phyloP scores from a whole-genome alignment of 2,329 filamentous ascomycete species.

The Aspergillus bombycis region DNA sequence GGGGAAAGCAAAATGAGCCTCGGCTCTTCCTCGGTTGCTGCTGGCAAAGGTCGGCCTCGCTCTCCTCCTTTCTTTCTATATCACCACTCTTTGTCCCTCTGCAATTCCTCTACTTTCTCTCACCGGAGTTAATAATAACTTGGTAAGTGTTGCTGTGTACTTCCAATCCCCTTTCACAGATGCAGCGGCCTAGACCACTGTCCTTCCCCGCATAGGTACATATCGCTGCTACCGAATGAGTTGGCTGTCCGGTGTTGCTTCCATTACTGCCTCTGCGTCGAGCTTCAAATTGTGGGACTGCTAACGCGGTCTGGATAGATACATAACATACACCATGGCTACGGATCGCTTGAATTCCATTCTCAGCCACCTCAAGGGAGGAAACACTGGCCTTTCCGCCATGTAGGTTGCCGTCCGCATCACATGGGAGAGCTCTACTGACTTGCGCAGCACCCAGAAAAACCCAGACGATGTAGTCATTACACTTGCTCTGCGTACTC shows the following conservation, averaged over 20 bases:
- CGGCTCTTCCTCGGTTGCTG: conserved; percentile 17
- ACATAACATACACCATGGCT: conserved; percentile 61
- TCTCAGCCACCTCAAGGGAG: conserved; percentile 74
- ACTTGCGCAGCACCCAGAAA: conserved; percentile 73
- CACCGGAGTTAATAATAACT: neutral
- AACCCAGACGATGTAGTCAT: conserved; percentile 97
- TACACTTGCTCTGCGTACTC: conserved; percentile 86
- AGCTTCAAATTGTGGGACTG: neutral
- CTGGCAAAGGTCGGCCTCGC: neutral
- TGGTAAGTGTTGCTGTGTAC: neutral
- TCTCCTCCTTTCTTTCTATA: conserved; percentile 2
- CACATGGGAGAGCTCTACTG: conserved; percentile 10
- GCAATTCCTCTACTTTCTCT: neutral
- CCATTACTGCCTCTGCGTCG: neutral
- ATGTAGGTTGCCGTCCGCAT: conserved; percentile 66
- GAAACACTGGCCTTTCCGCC: conserved; percentile 68
- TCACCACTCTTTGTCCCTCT: conserved; percentile 1
- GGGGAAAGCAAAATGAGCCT: conserved; percentile 13
- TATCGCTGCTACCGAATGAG: neutral
- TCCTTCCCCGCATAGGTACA: conserved; percentile 3
- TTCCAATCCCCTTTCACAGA: neutral
- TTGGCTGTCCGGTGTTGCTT: neutral
- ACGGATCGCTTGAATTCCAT: conserved; percentile 85
- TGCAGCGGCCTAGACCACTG: neutral
- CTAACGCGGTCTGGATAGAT: neutral